Conservation (phyloP, 148 eudicot species). For the Beta vulgaris region DNA sequence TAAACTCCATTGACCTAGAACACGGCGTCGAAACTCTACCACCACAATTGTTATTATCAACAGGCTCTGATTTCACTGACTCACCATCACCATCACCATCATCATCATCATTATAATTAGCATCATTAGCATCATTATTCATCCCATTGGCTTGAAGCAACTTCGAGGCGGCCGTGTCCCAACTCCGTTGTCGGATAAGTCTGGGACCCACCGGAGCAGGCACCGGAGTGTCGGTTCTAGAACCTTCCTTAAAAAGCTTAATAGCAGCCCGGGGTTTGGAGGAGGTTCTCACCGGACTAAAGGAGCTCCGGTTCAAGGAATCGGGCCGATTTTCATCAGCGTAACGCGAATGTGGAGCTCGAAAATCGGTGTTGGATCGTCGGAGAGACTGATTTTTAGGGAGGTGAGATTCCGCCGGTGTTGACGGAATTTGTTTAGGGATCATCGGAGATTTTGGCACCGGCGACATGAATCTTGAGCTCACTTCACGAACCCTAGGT, state of each 20-base stretch:
- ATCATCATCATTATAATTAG: background rate
- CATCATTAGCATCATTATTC: background rate
- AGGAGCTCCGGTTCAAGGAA: constrained; percentile 30
- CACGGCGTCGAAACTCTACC: constrained; percentile 38
- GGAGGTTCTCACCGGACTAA: constrained; percentile 30
- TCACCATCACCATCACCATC: constrained; percentile 27
- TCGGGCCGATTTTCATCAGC: constrained; percentile 48
- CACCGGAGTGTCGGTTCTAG: constrained; percentile 26
- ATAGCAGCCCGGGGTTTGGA: constrained; percentile 35
- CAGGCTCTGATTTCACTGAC: constrained; percentile 28
- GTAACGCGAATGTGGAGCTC: constrained; percentile 14
- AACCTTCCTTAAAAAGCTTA: constrained; percentile 42
- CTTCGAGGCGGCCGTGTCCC: constrained; percentile 56
- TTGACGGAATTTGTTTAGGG: constrained; percentile 25
- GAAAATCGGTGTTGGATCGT: constrained; percentile 47
- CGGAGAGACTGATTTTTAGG: constrained; percentile 23
- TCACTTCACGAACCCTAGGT: constrained; percentile 77
- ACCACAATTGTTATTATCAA: constrained; percentile 10
- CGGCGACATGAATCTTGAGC: constrained; percentile 84
- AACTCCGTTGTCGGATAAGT: constrained; percentile 16
- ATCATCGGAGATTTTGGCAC: constrained; percentile 10
- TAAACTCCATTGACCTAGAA: constrained; percentile 56
- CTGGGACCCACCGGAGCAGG: constrained; percentile 34
- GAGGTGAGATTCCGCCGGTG: constrained; percentile 33
- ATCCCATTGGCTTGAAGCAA: constrained; percentile 44